phyloP scores from a whole-genome alignment of 441 rosid genomes.

The Jatropha multifida region DNA sequence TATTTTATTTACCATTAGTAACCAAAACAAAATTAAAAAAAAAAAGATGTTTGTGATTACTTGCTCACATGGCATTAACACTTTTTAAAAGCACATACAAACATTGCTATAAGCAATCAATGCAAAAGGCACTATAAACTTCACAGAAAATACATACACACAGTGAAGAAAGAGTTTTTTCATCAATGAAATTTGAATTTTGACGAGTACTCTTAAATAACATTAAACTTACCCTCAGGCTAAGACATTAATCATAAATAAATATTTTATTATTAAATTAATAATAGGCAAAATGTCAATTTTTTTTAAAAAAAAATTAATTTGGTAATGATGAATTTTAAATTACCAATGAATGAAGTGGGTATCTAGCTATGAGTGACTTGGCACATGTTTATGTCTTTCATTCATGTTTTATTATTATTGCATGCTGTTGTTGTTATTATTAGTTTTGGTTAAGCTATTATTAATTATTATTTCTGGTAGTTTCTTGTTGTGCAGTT shows the following conservation, averaged over 20 bases:
- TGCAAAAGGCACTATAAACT: neutral
- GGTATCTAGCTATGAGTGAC: conserved; percentile 20
- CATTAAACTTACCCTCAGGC: no score
- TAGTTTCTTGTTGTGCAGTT: neutral
- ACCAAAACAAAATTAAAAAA: no score
- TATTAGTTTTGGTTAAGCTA: neutral
- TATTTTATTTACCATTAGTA: neutral
- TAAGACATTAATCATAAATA: no score
- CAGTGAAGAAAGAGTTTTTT: neutral
- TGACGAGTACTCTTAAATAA: no score
- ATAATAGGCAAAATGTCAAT: neutral
- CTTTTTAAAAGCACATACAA: neutral
- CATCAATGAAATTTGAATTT: no score
- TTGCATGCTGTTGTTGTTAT: neutral
- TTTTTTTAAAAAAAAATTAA: neutral
- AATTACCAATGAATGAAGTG: conserved; percentile 19
- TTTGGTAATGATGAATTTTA: conserved; percentile 3
- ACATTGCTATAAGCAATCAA: neutral
- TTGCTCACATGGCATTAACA: neutral
- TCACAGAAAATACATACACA: no score
- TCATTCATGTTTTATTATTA: conserved; percentile 12
- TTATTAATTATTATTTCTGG: neutral
- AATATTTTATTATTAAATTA: no score
- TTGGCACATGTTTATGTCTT: conserved; percentile 32
- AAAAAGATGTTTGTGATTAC: neutral